Conservation (phyloP, 495 filamentous ascomycete genomes). For the Hypoxylon fuscum region DNA sequence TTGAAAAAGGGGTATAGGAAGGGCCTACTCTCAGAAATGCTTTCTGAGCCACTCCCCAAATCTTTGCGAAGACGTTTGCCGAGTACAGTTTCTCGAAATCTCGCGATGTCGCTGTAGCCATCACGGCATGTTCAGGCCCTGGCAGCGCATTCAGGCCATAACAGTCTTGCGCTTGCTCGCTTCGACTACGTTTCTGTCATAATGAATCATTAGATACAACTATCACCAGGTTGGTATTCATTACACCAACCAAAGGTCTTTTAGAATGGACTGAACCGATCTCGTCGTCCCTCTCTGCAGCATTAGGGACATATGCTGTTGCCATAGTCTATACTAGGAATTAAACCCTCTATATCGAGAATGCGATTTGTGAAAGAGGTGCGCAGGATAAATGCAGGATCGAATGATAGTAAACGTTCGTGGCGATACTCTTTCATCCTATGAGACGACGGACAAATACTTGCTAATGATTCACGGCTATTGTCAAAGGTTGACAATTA, state of each 20-base stretch:
- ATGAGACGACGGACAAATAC: background rate
- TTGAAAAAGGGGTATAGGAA: background rate
- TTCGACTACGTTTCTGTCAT: constrained; percentile 3
- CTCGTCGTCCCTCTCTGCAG: background rate
- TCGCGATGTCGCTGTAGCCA: background rate
- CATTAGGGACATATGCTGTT: background rate
- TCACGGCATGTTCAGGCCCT: background rate
- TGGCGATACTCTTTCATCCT: no score
- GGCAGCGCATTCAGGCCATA: background rate
- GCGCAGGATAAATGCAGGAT: background rate
- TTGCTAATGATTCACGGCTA: background rate
- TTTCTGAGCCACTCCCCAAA: constrained; percentile 12
- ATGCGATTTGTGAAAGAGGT: no score
- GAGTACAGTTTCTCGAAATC: constrained; percentile 10
- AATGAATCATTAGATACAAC: background rate
- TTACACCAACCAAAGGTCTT: background rate
- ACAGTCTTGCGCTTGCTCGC: background rate
- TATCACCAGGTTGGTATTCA: background rate
- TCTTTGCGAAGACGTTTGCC: constrained; percentile 9
- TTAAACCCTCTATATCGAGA: no score
- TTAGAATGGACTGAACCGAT: no score
- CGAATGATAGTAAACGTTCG: background rate
- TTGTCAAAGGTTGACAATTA: no score
- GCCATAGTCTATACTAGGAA: no score
- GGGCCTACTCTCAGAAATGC: constrained; percentile 9